A percentile compares a stretch with the other conserved stretches of the same genome.
Conservation (phyloP, 164 flowering plant species). For the grape (Vitis vinifera) region ASM3070453v1 NC_081819.1:17299001-17299500, state of each 20-base stretch:
- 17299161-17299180: too few species aligned
- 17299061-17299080: slow-evolving; percentile 56
- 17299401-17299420: slow-evolving; percentile 55
- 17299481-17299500: too few species aligned
- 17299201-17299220: slow-evolving; percentile 68
- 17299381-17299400: slow-evolving; percentile 63
- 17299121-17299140: slow-evolving; percentile 63
- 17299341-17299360: slow-evolving; percentile 54
- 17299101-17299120: slow-evolving; percentile 49
- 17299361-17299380: slow-evolving; percentile 66
- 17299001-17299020: slow-evolving; percentile 82
- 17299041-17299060: slow-evolving; percentile 25
- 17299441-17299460: slow-evolving; percentile 70
- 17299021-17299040: slow-evolving; percentile 76
- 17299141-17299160: slow-evolving; percentile 49
- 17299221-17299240: slow-evolving; percentile 82
- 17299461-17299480: slow-evolving; percentile 26
- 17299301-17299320: slow-evolving; percentile 43
- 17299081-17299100: slow-evolving; percentile 56
- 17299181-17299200: slow-evolving; percentile 1
- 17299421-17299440: slow-evolving; percentile 52
- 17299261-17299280: slow-evolving; percentile 14
- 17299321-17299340: slow-evolving; percentile 62
- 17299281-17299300: slow-evolving; percentile 75
- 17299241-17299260: slow-evolving; percentile 83